These are phyloP conservation scores for Lactifluus pinguis DNA, from an alignment of 768 basidiomycete species.

Conservation along the genomic window DNA sequence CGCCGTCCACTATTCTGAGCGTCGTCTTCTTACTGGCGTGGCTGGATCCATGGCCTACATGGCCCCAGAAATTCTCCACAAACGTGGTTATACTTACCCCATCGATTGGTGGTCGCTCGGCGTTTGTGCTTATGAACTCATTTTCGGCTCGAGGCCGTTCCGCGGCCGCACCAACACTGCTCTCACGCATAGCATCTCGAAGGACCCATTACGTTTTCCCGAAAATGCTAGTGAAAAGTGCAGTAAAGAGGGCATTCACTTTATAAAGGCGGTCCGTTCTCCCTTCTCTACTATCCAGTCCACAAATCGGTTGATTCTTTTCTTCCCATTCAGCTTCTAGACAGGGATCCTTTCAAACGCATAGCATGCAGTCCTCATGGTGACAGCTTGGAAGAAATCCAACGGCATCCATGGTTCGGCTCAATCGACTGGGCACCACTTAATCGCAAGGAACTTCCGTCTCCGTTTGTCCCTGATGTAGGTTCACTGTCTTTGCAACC, in stretches of 20 bases:
- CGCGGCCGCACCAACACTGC: slow-evolving; percentile 89
- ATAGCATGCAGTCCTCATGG: slow-evolving; percentile 75
- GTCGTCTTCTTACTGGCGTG: slow-evolving; percentile 76
- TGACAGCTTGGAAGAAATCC: slow-evolving; percentile 73
- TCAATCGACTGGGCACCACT: slow-evolving; percentile 85
- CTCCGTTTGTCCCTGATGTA: slow-evolving; percentile 89
- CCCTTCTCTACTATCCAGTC: background rate
- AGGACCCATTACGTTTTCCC: slow-evolving; percentile 81
- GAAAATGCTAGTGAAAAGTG: slow-evolving; percentile 80
- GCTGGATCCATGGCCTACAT: slow-evolving; percentile 99
- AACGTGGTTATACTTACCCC: slow-evolving; percentile 88
- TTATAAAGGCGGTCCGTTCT: slow-evolving; percentile 56
- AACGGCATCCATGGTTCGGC: slow-evolving; percentile 78
- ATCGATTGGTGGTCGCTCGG: slow-evolving; percentile 99
- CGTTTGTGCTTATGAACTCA: slow-evolving; percentile 84
- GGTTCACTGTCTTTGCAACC: slow-evolving; percentile 23
- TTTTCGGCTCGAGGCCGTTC: slow-evolving; percentile 89
- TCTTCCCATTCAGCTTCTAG: slow-evolving; percentile 53
- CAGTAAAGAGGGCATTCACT: slow-evolving; percentile 66
- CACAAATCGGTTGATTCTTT: background rate
- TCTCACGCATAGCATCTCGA: slow-evolving; percentile 85
- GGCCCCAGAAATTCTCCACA: slow-evolving; percentile 87
- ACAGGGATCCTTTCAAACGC: slow-evolving; percentile 73
- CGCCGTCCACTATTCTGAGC: slow-evolving; percentile 90
- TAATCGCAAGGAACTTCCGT: slow-evolving; percentile 60